Evolutionary conservation across 75 land plant genomes (phyloP).

Genomic region (Selaginella moellendorffii): DNA sequence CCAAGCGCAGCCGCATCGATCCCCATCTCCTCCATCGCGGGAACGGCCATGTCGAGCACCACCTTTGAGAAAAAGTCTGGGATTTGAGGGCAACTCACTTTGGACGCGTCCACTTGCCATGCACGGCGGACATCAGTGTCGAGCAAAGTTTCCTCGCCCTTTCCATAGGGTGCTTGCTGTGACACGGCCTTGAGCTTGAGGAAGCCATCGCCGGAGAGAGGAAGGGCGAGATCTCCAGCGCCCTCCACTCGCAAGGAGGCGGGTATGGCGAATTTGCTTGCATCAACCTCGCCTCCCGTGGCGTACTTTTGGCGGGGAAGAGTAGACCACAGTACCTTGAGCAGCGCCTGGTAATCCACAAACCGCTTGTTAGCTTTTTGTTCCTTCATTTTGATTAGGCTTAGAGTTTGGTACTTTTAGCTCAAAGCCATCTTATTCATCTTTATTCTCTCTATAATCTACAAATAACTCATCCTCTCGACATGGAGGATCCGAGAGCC

Average conservation of each 20-base stretch:
- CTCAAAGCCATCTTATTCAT: too few relatives aligned
- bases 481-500: too few relatives aligned
- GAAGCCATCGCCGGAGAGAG: background rate
- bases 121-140: background rate
- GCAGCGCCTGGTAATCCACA: too few relatives aligned
- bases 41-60: background rate
- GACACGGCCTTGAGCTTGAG: background rate
- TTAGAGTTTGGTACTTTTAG: too few relatives aligned
- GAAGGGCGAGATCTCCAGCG: background rate
- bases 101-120: slow-evolving; percentile 3
- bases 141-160: background rate
- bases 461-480: too few relatives aligned
- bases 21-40: slow-evolving; percentile 7
- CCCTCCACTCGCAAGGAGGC: background rate
- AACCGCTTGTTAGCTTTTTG: too few relatives aligned
- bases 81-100: background rate
- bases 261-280: background rate
- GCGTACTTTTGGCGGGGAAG: too few relatives aligned
- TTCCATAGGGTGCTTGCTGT: background rate
- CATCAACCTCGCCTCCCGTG: background rate
- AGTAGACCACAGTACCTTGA: too few relatives aligned
- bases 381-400: too few relatives aligned
- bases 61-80: background rate
- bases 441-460: too few relatives aligned
- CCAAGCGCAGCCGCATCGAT: background rate